Conservation (phyloP, 371 early-diverging fungal genomes). For the Parasitella parasitica region DNA sequence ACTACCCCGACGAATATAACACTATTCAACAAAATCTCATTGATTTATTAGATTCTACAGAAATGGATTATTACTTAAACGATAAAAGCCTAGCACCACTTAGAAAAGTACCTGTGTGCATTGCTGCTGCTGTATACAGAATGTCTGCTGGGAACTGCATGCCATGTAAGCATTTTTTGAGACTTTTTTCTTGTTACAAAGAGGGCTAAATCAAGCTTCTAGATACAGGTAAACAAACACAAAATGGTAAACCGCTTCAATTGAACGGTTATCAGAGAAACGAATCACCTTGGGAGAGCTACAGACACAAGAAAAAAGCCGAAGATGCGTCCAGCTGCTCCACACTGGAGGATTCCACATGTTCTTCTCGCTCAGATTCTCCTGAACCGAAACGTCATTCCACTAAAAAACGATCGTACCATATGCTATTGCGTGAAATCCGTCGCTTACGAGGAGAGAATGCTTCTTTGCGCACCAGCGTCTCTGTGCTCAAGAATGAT, state of each 20-base stretch:
- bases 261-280: slow-evolving; percentile 1
- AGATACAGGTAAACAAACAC: neutral
- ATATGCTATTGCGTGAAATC: slow-evolving; percentile 38
- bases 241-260: neutral
- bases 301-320: neutral
- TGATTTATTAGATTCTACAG: slow-evolving; percentile 4
- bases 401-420: slow-evolving; percentile 22
- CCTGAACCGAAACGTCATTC: slow-evolving; percentile 14
- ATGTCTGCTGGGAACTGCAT: slow-evolving; percentile 21
- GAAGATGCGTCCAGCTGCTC: slow-evolving; percentile 9
- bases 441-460: slow-evolving; percentile 46
- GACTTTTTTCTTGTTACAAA: neutral
- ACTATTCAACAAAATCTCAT: slow-evolving; percentile 4
- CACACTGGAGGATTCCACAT: slow-evolving; percentile 7
- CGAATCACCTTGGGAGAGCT: slow-evolving; percentile 14
- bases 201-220: neutral
- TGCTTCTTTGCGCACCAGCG: slow-evolving; percentile 25
- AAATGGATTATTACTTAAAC: slow-evolving; percentile 11
- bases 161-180: slow-evolving; percentile 12
- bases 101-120: slow-evolving; percentile 16
- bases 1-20: neutral
- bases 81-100: slow-evolving; percentile 2
- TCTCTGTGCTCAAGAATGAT: slow-evolving; percentile 39
- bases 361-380: slow-evolving; percentile 10
- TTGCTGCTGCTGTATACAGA: slow-evolving; percentile 20